Base-by-base conservation (phyloP, 306 rosid genomes). In the Castanopsis chinensis region DNA sequence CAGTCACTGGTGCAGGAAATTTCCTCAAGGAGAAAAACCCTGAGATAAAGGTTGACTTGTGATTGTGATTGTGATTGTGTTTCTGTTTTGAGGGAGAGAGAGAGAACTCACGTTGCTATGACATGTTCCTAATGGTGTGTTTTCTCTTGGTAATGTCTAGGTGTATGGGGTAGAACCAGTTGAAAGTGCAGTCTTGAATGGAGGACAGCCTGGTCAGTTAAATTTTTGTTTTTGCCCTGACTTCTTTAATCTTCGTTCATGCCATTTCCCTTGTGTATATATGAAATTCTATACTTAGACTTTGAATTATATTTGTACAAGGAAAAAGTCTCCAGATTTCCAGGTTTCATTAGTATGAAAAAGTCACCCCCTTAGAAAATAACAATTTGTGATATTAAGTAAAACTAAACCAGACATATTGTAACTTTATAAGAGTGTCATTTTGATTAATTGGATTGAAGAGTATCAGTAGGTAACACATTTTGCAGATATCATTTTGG, bases 11-110 rank as follows among this genome's bases (percentile, higher is more conserved):
- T 37, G 45, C 45, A 37, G 45, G 45, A 7, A 37, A 37, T 37
- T 37, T 37, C 45, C 45, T 37, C 11, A 37, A 37, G 45, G 45
- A 37, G 45, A 37, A 37, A 37, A 37, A 37, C 45, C 45, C 45
- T 37, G 75, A 84, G 14, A 85, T 94, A 78, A 94, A 94, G 99
- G 99, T 94, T 81, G 53, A n/a, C n/a, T n/a, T 60, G 25, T 72
- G 37, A 17, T 4, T 59, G 20, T 72, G 37, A 17, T 4, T 59
- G 20, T 69, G 71, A 53, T 67, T 70, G 14, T 33, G 71, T 8
- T 1, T 20, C 23, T 9, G 45, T 37, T 72, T 67, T 71, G 2
- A 51, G 57, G 52, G 43, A 52, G 76, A 79, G 49, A 60, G 60
- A 63, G 76, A 54, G 28, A 72, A 21, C 28, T 25, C 25, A 27